These are phyloP conservation scores for Irpex rosettiformis DNA, from an alignment of 1,284 basidiomycete species.

Conservation along the genomic window DNA sequence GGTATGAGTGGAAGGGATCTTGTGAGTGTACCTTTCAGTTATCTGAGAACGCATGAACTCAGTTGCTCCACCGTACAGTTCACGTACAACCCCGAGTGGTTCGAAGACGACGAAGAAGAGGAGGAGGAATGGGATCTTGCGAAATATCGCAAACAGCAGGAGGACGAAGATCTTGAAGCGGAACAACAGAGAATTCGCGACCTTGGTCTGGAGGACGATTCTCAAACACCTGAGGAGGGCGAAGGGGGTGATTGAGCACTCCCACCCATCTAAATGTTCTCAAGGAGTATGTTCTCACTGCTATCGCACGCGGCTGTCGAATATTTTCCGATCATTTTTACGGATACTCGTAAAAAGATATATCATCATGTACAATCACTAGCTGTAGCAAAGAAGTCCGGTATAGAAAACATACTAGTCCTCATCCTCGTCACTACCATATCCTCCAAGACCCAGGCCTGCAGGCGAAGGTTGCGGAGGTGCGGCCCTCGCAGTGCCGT, in stretches of 20 bases:
- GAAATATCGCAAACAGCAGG: conserved; percentile 59
- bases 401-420: not conserved
- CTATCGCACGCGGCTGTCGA: not conserved
- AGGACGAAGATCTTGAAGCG: conserved; percentile 51
- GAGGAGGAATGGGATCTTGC: conserved; percentile 73
- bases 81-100: conserved; percentile 95
- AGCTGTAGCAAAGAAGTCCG: conserved; percentile 2
- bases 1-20: conserved; percentile 97
- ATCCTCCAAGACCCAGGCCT: conserved; percentile 61
- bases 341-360: not conserved
- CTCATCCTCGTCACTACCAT: conserved; percentile 77
- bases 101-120: conserved; percentile 80
- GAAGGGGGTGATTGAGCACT: conserved; percentile 13
- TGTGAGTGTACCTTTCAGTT: conserved; percentile 42
- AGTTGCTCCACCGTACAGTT: conserved; percentile 48
- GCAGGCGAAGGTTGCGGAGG: conserved; percentile 31
- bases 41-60: not conserved
- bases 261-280: not conserved
- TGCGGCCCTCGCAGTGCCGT: conserved; percentile 19
- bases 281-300: not conserved
- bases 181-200: conserved; percentile 37
- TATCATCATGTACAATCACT: conserved; percentile 9
- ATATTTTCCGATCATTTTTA: not conserved
- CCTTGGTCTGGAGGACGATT: conserved; percentile 21
- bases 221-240: conserved; percentile 7